Percentiles rank a stretch among this genome's conserved stretches.
These are phyloP conservation scores for Fraxinus pennsylvanica DNA, from an alignment of 257 asterid genomes.

Conservation along the genomic window DNA sequence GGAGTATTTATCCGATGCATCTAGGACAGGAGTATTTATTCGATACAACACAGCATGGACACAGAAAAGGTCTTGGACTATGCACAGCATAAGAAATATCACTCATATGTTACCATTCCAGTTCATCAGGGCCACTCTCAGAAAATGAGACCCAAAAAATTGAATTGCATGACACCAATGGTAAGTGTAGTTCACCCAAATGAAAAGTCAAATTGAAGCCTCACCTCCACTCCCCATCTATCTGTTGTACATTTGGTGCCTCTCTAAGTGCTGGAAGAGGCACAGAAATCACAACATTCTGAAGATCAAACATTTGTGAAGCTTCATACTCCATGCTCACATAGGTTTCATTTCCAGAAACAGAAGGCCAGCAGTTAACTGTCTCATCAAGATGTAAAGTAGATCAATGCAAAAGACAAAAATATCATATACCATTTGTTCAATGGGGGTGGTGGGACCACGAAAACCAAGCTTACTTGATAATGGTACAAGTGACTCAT, in stretches of 20 bases:
- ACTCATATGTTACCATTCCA: constrained; percentile 6
- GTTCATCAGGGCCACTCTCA: neutral
- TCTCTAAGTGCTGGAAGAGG: constrained; percentile 96
- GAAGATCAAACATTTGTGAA: constrained; percentile 67
- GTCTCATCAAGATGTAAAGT: constrained; percentile 28
- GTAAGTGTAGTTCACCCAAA: neutral
- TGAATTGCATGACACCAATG: neutral
- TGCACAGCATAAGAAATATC: constrained; percentile 2
- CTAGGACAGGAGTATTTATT: neutral
- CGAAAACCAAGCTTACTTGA: constrained; percentile 61
- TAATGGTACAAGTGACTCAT: constrained; percentile 83
- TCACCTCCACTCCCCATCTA: constrained; percentile 96
- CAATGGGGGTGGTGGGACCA: neutral
- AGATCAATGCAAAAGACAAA: constrained; percentile 12
- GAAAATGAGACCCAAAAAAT: neutral
- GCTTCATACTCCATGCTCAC: constrained; percentile 94
- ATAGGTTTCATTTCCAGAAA: constrained; percentile 84
- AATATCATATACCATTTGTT: neutral
- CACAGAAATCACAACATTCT: constrained; percentile 85
- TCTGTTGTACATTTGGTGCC: constrained; percentile 74
- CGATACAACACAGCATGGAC: neutral
- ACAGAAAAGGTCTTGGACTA: neutral
- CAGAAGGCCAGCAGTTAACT: constrained; percentile 98
- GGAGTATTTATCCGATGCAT: neutral
- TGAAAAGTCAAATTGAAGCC: constrained; percentile 19